phyloP scores from a whole-genome alignment of 2,329 filamentous ascomycete genomes.

The Verruconis gallopava region DNA sequence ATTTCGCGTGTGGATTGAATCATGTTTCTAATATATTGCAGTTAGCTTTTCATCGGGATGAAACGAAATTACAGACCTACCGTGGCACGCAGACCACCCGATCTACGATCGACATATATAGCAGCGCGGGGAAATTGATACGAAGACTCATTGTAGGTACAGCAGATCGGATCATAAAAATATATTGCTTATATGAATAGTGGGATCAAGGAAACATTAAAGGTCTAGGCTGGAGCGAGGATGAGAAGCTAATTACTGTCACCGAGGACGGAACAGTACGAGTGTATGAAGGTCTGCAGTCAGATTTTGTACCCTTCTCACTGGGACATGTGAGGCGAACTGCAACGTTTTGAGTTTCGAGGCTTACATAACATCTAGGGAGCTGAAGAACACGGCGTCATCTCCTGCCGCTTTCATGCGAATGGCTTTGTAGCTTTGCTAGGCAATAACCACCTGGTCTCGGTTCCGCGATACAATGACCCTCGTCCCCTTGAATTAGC shows the following conservation, averaged over 20 bases:
- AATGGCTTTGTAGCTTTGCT: constrained; percentile 87
- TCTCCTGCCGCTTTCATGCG: constrained; percentile 82
- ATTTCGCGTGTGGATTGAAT: not conserved
- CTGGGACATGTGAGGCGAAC: constrained; percentile 54
- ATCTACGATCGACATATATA: constrained; percentile 87
- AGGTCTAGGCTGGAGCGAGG: constrained; percentile 90
- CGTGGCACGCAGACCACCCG: constrained; percentile 59
- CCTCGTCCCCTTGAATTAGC: constrained; percentile 77
- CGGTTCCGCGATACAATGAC: constrained; percentile 82
- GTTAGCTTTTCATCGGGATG: constrained; percentile 76
- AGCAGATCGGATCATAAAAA: constrained; percentile 13
- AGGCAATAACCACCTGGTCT: constrained; percentile 73
- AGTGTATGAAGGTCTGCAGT: constrained; percentile 83
- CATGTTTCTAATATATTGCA: constrained; percentile 17
- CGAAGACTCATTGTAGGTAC: constrained; percentile 53
- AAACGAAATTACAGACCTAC: constrained; percentile 69
- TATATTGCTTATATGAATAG: constrained; percentile 22
- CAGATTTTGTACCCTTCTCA: constrained; percentile 89
- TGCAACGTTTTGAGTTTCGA: not conserved
- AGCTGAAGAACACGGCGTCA: constrained; percentile 76
- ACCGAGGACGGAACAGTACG: constrained; percentile 81
- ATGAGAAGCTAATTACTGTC: constrained; percentile 81
- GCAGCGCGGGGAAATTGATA: constrained; percentile 78
- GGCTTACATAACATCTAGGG: constrained; percentile 33
- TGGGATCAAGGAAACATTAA: constrained; percentile 87